Evolutionary conservation across 495 filamentous ascomycete genomes (phyloP).

Genomic region (Cenococcum geophilum): DNA sequence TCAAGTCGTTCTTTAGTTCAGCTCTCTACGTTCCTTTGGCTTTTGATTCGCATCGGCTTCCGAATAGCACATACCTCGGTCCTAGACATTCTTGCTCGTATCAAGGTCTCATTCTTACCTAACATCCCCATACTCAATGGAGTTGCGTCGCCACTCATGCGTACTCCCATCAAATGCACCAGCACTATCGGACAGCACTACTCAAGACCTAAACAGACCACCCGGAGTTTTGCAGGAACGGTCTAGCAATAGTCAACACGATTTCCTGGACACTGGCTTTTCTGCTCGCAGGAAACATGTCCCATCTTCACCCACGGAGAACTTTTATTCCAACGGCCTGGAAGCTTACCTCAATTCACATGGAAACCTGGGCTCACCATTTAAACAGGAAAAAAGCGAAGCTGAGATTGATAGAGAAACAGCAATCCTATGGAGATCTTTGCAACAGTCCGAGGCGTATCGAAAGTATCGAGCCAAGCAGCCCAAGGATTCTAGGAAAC

Average conservation of each 20-base stretch:
- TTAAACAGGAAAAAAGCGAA: constrained; percentile 18
- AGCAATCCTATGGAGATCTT: constrained; percentile 24
- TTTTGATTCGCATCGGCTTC: constrained; percentile 14
- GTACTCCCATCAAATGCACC: constrained; percentile 43
- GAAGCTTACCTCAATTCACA: constrained; percentile 17
- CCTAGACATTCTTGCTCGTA: constrained; percentile 27
- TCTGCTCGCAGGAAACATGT: constrained; percentile 15
- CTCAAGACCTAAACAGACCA: constrained; percentile 3
- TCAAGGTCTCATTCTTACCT: constrained; percentile 23
- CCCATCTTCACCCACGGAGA: constrained; percentile 18
- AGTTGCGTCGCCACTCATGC: constrained; percentile 31
- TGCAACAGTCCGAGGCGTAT: constrained; percentile 51
- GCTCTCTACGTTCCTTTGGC: constrained; percentile 42
- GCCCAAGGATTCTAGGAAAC: constrained; percentile 46
- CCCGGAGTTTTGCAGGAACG: constrained; percentile 35
- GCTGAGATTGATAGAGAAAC: constrained; percentile 27
- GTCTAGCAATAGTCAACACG: constrained; percentile 36
- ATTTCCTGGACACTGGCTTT: constrained; percentile 3
- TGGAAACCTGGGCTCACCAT: constrained; percentile 8
- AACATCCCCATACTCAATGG: constrained; percentile 31
- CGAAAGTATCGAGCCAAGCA: constrained; percentile 63
- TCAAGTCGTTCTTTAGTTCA: constrained; percentile 55
- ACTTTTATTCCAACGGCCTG: constrained; percentile 1
- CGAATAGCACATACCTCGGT: background rate
- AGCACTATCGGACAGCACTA: constrained; percentile 14